Evolutionary conservation across 2,329 filamentous ascomycete genomes (phyloP).

Genomic region (Fusarium udum): DNA sequence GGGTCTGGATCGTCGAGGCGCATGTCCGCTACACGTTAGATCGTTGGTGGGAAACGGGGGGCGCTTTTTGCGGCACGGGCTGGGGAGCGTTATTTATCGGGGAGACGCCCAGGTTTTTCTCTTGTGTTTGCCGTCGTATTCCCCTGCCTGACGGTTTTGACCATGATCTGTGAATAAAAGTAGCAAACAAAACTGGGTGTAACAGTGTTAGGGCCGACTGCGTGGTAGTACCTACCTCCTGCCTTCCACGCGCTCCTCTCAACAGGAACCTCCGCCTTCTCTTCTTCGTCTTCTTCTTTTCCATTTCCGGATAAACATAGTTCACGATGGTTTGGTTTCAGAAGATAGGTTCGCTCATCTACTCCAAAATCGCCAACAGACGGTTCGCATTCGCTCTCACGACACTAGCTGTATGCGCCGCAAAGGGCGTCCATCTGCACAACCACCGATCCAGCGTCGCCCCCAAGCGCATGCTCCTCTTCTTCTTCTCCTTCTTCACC

Average conservation of each 20-base stretch:
- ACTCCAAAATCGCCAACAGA: slow-evolving; percentile 42
- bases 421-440: slow-evolving; percentile 47
- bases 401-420: slow-evolving; percentile 44
- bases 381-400: slow-evolving; percentile 47
- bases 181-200: neutral
- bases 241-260: neutral
- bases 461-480: slow-evolving; percentile 43
- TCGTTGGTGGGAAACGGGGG: neutral
- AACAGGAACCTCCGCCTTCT: neutral
- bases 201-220: slow-evolving; percentile 17
- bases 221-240: neutral
- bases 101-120: neutral
- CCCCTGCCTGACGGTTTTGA: neutral
- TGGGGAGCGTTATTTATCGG: slow-evolving; percentile 28
- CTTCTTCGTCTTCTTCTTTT: neutral
- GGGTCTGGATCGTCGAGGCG: neutral
- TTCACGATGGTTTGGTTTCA: slow-evolving; percentile 7
- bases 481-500: slow-evolving; percentile 49
- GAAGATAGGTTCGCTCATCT: slow-evolving; percentile 24
- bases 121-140: neutral
- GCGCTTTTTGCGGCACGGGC: neutral
- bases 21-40: slow-evolving; percentile 12
- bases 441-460: slow-evolving; percentile 47
- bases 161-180: neutral
- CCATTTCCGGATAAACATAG: neutral